These are phyloP conservation scores for Saraca asoca DNA, from an alignment of 331 rosid genomes.

Conservation along the genomic window DNA sequence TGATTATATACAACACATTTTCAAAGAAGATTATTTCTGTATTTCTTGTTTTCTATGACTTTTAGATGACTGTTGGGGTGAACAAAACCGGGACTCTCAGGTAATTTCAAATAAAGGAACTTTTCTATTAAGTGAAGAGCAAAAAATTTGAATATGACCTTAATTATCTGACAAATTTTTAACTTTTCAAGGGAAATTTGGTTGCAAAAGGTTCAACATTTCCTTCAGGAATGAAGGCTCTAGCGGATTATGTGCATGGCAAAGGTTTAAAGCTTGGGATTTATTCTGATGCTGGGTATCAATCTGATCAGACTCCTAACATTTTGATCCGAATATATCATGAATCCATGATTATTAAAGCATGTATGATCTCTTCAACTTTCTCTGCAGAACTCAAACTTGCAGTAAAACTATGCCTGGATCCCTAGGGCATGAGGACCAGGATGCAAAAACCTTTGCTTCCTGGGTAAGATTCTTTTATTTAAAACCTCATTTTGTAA, in stretches of 20 bases:
- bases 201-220: slow-evolving; percentile 65
- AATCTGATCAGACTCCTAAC: background rate
- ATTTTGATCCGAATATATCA: background rate
- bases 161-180: background rate
- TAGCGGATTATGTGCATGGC: slow-evolving; percentile 73
- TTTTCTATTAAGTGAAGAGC: background rate
- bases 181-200: slow-evolving; percentile 57
- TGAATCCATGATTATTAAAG: background rate
- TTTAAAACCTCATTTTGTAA: slow-evolving; percentile 8
- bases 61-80: slow-evolving; percentile 87
- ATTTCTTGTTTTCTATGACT: background rate
- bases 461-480: slow-evolving; percentile 62
- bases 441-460: slow-evolving; percentile 78
- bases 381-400: slow-evolving; percentile 53
- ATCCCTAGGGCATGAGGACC: slow-evolving; percentile 71
- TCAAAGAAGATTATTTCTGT: background rate
- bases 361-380: background rate
- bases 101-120: slow-evolving; percentile 31
- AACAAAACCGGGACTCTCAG: slow-evolving; percentile 56
- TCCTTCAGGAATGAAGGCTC: slow-evolving; percentile 76
- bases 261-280: slow-evolving; percentile 76
- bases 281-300: slow-evolving; percentile 87
- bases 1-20: background rate
- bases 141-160: background rate
- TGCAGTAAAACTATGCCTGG: slow-evolving; percentile 80